A percentile compares a stretch with the other conserved stretches of the same genome.
phyloP scores from a whole-genome alignment of 495 filamentous ascomycete genomes.

The Halenospora varia region DNA sequence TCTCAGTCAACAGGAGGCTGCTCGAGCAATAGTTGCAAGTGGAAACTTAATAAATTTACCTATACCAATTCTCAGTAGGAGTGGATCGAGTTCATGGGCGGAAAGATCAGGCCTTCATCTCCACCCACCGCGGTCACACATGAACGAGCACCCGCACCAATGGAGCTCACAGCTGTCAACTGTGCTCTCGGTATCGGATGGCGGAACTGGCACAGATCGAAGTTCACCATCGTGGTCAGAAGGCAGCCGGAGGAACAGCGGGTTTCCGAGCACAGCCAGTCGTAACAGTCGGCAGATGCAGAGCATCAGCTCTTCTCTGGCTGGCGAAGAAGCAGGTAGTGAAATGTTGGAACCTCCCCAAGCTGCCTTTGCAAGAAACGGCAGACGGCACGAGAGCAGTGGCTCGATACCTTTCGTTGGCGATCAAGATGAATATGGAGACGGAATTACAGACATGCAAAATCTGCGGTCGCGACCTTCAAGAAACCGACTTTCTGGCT shows the following conservation, averaged over 20 bases:
- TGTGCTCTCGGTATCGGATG: conserved; percentile 57
- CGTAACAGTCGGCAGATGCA: conserved; percentile 45
- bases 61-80: conserved; percentile 2
- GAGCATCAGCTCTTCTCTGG: conserved; percentile 48
- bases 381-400: conserved; percentile 25
- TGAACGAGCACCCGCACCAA: conserved; percentile 42
- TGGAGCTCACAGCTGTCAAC: conserved; percentile 76
- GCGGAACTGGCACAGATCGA: conserved; percentile 46
- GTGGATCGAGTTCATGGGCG: conserved; percentile 25
- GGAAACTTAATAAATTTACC: conserved; percentile 21
- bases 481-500: conserved; percentile 34
- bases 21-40: conserved; percentile 29
- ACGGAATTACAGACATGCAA: conserved; percentile 48
- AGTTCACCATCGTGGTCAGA: conserved; percentile 40
- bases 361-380: conserved; percentile 31
- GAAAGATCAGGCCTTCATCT: conserved; percentile 8
- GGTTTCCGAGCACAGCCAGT: conserved; percentile 33
- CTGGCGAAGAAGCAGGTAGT: conserved; percentile 26
- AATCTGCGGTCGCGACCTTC: conserved; percentile 39
- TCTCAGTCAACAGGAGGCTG: conserved; percentile 38
- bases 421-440: conserved; percentile 52
- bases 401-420: conserved; percentile 27
- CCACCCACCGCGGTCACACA: conserved; percentile 30
- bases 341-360: conserved; percentile 37
- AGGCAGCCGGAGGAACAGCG: conserved; percentile 22